Base-by-base conservation (phyloP, 768 basidiomycete genomes). In the Auricularia sp. region DNA sequence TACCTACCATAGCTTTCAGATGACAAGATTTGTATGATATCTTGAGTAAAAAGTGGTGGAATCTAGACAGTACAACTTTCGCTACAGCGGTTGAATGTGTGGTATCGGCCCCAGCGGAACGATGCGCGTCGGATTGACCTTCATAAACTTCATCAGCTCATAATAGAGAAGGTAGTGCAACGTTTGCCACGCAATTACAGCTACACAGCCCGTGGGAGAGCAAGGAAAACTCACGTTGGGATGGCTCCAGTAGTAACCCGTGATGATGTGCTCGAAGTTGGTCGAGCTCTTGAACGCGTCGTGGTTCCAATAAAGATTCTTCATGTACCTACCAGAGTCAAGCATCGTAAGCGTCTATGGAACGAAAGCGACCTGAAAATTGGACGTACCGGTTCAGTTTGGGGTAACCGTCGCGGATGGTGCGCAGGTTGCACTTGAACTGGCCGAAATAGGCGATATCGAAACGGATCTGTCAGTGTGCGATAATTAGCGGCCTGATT, bases 351-450 rank as follows among this genome's bases (percentile, higher is more conserved):
- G 39, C 39, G 39, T 7, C 39, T 42, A 42, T 7, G 8, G 39
- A 8, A 42, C 39, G 39, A 7, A 42, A 42, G 39, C 8, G 39
- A 42, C 29, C 29, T 29, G 29, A 14, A 42, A 14, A 58, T 42
- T 23, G 60, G n/a, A 75, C 80, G 56, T 63, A 83, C 85, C 72
- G 72, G 76, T 98, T 83, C 61, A 97, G 83, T 60, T 85, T 82
- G 21, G 95, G 94, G 74, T 94, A 98, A 5, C 90, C 90, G 70
- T 86, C 78, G 29, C 95, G 91, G 71, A 97, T 90, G 53, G 83
- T 86, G 36, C 87, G 85, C 67, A 92, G 73, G 79, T 96, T 94
- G 77, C 93, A 95, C 70, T 98, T 98, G 83, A 98, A 98, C 73
- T 93, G 91, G 0, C 87, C 85, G 59, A 88, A 82, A 74, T 98